phyloP scores from a whole-genome alignment of 1,284 basidiomycete species.

The Sporisorium iseilematis-ciliati region DNA sequence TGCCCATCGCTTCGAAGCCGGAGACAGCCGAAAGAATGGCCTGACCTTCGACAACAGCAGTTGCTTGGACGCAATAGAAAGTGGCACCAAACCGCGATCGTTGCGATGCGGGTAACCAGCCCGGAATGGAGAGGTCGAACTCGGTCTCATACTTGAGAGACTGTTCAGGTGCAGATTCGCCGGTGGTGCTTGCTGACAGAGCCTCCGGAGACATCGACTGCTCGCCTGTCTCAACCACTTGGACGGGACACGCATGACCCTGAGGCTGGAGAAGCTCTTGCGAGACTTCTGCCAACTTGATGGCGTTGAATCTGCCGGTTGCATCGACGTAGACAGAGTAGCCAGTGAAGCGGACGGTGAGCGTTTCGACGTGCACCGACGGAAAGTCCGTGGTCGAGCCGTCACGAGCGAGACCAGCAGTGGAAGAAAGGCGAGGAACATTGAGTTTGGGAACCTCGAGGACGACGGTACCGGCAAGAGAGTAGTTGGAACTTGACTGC shows the following conservation, averaged over 20 bases:
- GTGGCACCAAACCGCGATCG: conserved; percentile 63
- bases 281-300: conserved; percentile 54
- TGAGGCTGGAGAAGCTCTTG: conserved; percentile 57
- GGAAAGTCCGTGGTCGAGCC: conserved; percentile 20
- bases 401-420: conserved; percentile 24
- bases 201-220: conserved; percentile 4
- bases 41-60: conserved; percentile 42
- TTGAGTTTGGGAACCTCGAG: conserved; percentile 45
- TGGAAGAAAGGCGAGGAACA: conserved; percentile 29
- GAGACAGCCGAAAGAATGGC: conserved; percentile 36
- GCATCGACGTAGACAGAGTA: conserved; percentile 66
- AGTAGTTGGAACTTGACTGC: conserved; percentile 68
- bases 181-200: not conserved
- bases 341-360: conserved; percentile 58
- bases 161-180: not conserved
- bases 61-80: conserved; percentile 65
- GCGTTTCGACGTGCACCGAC: conserved; percentile 46
- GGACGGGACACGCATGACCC: conserved; percentile 33
- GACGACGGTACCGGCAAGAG: conserved; percentile 60
- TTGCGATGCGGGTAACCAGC: conserved; percentile 67
- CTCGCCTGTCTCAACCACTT: conserved; percentile 20
- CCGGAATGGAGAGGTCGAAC: conserved; percentile 66
- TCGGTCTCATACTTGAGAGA: conserved; percentile 60
- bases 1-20: conserved; percentile 9
- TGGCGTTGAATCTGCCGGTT: conserved; percentile 61